These are phyloP conservation scores for Scenedesmus sp. DNA, from an alignment of 163 green algal species.

Conservation along the genomic window DNA sequence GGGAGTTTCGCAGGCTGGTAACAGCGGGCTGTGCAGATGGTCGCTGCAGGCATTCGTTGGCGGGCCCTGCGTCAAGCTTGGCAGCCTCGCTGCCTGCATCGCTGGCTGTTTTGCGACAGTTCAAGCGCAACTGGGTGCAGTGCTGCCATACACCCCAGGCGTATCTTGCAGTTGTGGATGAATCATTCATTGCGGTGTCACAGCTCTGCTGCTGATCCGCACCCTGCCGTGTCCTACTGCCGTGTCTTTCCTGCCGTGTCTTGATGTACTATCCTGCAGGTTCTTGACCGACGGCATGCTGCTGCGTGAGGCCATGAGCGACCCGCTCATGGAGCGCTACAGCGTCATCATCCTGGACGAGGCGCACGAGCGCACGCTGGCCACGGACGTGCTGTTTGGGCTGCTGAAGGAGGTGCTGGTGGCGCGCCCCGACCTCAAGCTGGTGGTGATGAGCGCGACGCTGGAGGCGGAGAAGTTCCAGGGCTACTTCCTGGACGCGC, in stretches of 20 bases:
- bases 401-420: constrained; percentile 97
- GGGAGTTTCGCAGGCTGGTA: too few relatives aligned
- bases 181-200: too few relatives aligned
- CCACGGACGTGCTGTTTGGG: constrained; percentile 99
- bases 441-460: constrained; percentile 99
- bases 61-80: too few relatives aligned
- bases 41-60: too few relatives aligned
- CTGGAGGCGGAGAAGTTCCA: constrained; percentile 99
- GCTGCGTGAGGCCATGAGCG: constrained; percentile 98
- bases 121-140: too few relatives aligned
- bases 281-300: constrained; percentile 99
- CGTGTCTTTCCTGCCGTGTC: not conserved
- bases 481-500: constrained; percentile 97
- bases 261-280: constrained; percentile 75
- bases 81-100: too few relatives aligned
- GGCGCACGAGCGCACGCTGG: constrained; percentile 98
- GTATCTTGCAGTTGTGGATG: too few relatives aligned
- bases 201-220: too few relatives aligned
- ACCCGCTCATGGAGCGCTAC: constrained; percentile 96
- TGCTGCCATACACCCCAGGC: too few relatives aligned
- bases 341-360: constrained; percentile 98
- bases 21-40: too few relatives aligned
- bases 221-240: not conserved
- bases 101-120: too few relatives aligned
- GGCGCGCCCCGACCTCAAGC: constrained; percentile 94